Conservation (phyloP, 2,329 filamentous ascomycete genomes). For the Dothideomycetes sp. region DNA sequence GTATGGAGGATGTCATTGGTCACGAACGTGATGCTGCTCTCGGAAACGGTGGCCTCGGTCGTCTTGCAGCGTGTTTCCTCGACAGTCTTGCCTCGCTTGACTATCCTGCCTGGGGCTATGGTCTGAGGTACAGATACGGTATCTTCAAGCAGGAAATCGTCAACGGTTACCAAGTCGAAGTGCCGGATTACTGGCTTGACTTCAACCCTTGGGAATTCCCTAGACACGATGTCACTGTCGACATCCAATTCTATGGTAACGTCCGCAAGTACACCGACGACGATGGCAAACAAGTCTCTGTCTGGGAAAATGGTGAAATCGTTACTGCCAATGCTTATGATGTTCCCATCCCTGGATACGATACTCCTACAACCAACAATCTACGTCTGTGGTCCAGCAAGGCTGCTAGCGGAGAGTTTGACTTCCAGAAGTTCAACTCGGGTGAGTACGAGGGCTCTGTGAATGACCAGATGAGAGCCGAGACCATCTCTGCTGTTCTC, state of each 20-base stretch:
- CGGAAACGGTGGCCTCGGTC: conserved; percentile 89
- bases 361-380: conserved; percentile 89
- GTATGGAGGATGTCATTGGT: conserved; percentile 87
- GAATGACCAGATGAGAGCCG: conserved; percentile 95
- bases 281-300: conserved; percentile 61
- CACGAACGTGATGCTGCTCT: conserved; percentile 96
- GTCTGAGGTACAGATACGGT: conserved; percentile 80
- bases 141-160: conserved; percentile 99
- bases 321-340: conserved; percentile 92
- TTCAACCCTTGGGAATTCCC: conserved; percentile 99
- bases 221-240: conserved; percentile 86
- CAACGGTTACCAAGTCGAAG: conserved; percentile 94
- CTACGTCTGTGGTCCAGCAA: conserved; percentile 96
- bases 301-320: conserved; percentile 89
- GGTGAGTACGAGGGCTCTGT: conserved; percentile 98
- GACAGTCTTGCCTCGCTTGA: conserved; percentile 92
- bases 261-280: conserved; percentile 68
- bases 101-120: conserved; percentile 96
- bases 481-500: conserved; percentile 94
- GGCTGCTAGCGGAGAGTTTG: conserved; percentile 91
- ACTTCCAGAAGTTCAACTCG: conserved; percentile 99
- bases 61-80: conserved; percentile 91
- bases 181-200: conserved; percentile 98
- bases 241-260: conserved; percentile 91
- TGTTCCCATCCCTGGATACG: conserved; percentile 76